Base-by-base conservation (phyloP, 306 rosid genomes). In the Luffa aegyptiaca region DNA sequence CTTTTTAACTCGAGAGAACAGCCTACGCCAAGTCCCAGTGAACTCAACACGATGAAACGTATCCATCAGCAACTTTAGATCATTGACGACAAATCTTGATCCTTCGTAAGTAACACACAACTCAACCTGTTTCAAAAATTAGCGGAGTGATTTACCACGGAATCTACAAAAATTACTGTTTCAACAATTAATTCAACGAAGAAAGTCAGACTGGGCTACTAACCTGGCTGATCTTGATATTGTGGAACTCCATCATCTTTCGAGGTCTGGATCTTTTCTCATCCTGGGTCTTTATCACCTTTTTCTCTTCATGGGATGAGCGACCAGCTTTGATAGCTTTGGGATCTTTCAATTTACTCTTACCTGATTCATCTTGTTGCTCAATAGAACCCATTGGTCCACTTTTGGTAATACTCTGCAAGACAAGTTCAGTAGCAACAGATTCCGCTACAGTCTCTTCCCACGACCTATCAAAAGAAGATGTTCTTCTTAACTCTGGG, bases 361-460 rank as follows among this genome's bases (percentile, higher is more conserved):
- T 93, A 26, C 83, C 75, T 26, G 91, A 84, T 76, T 95, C 99
- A 80, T 93, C 98, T 85, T 80, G 90, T 84, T 88, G 96, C 80
- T 93, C 97, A 41, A 79, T n/a, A 81, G 93, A 88, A 81, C 85
- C 83, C 81, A 87, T 81, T 81, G 86, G 85, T 49, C 80, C 93
- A 84, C 81, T 87, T 81, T 88, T 90, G 21, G 92, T 88, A 77
- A 94, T 91, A 83, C 98, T 91, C 84, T 91, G 97, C 80, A 96
- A 93, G 82, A 93, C 97, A 76, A 93, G 94, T 86, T 93, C 97
- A 83, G 90, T 90, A 78, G 99, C 98, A 84, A 93, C 94, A 75
- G 98, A 93, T 84, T 96, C 99, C 80, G 99, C 97, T 57, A 96
- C 96, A 57, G 93, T 88, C 86, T 93, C 99, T 88, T 96, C 99